Evolutionary conservation across 2,329 filamentous ascomycete genomes (phyloP).

Genomic region (Colletotrichum gloeosporioides): DNA sequence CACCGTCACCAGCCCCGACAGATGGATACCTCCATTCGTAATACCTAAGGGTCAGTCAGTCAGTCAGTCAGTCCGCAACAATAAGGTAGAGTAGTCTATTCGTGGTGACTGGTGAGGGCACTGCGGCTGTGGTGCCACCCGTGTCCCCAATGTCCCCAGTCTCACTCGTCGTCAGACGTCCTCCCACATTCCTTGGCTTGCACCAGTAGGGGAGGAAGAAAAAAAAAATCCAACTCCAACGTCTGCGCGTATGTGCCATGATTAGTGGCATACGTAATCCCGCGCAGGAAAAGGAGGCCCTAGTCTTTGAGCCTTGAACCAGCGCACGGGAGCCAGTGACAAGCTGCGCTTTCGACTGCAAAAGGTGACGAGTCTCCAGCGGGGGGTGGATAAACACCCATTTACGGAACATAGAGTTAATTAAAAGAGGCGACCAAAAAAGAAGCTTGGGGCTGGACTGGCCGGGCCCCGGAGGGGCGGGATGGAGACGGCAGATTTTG

Average conservation of each 20-base stretch:
- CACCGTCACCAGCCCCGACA: neutral
- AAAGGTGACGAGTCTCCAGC: neutral
- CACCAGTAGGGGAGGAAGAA: neutral
- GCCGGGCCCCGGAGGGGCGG: neutral
- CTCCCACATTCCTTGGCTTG: conserved; percentile 5
- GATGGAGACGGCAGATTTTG: neutral
- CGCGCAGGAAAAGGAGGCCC: neutral
- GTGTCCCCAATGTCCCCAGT: neutral
- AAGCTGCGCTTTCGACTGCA: neutral
- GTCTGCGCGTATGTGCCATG: neutral
- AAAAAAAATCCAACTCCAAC: neutral
- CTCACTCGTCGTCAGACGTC: neutral
- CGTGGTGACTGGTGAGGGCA: neutral
- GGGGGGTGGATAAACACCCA: neutral
- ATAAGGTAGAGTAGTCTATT: neutral
- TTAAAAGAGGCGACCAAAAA: neutral
- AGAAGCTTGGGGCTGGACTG: neutral
- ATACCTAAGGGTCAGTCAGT: neutral
- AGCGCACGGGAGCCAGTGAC: neutral
- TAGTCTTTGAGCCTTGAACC: neutral
- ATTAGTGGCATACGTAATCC: conserved; percentile 18
- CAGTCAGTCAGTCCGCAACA: neutral
- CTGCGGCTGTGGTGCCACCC: neutral
- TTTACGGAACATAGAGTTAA: neutral
- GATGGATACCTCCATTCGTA: neutral